phyloP scores from a whole-genome alignment of 1,284 basidiomycete genomes.

The Amylostereum chailletii region DNA sequence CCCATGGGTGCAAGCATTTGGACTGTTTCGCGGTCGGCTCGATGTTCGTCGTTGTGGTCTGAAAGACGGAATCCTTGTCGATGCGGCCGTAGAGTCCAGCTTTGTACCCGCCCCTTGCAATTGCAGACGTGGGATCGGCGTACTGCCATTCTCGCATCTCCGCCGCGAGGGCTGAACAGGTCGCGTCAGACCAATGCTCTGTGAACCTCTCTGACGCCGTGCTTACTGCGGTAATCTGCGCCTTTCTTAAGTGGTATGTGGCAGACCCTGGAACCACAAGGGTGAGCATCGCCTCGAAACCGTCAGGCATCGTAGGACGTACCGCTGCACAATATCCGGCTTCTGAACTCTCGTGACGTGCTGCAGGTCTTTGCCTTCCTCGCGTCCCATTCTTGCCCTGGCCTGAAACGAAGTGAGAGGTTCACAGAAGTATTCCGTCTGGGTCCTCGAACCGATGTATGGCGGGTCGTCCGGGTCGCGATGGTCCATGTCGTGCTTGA shows the following conservation, averaged over 20 bases:
- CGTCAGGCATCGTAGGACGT: slow-evolving; percentile 2
- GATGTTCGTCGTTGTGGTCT: slow-evolving; percentile 66
- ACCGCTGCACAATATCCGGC: slow-evolving; percentile 31
- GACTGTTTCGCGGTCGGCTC: slow-evolving; percentile 68
- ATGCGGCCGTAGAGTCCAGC: slow-evolving; percentile 55
- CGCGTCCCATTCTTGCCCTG: slow-evolving; percentile 28
- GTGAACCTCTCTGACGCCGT: not conserved
- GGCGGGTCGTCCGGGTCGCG: too few relatives aligned
- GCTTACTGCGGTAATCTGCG: slow-evolving; percentile 53
- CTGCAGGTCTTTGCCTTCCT: slow-evolving; percentile 34
- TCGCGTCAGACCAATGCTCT: too few relatives aligned
- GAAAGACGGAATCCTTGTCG: slow-evolving; percentile 43
- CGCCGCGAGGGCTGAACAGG: too few relatives aligned
- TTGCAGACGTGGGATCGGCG: slow-evolving; percentile 45
- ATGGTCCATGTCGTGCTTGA: too few relatives aligned
- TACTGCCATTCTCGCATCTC: slow-evolving; percentile 31
- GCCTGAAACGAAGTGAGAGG: slow-evolving; percentile 46
- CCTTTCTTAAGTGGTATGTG: slow-evolving; percentile 40
- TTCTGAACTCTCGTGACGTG: slow-evolving; percentile 34
- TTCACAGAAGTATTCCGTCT: slow-evolving; percentile 30
- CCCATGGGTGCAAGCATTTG: slow-evolving; percentile 55
- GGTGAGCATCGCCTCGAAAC: not conserved
- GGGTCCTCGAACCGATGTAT: too few relatives aligned
- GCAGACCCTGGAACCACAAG: slow-evolving; percentile 30
- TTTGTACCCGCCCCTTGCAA: slow-evolving; percentile 36